Evolutionary conservation across 768 basidiomycete genomes (phyloP).

Genomic region (Mycena polygramma): DNA sequence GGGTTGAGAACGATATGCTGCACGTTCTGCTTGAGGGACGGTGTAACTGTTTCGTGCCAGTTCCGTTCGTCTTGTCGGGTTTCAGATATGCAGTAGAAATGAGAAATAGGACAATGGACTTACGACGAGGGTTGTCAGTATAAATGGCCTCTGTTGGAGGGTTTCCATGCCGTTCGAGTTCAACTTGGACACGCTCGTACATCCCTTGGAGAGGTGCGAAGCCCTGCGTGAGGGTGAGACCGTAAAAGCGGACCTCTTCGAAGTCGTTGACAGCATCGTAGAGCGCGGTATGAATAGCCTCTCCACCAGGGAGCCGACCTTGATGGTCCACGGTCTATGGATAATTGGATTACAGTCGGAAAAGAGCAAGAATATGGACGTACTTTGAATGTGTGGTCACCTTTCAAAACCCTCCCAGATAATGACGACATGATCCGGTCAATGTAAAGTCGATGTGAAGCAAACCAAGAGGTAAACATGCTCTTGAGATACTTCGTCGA

Average conservation of each 20-base stretch:
- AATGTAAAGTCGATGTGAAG: background rate
- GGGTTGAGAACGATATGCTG: slow-evolving; percentile 32
- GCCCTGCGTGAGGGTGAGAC: slow-evolving; percentile 30
- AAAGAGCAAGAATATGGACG: background rate
- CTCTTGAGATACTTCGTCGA: too few relatives aligned
- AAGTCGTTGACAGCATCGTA: slow-evolving; percentile 31
- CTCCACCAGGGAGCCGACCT: slow-evolving; percentile 34
- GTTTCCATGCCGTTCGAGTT: slow-evolving; percentile 28
- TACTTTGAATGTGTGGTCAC: slow-evolving; percentile 39
- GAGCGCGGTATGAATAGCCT: slow-evolving; percentile 30
- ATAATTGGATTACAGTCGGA: background rate
- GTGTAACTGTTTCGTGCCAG: slow-evolving; percentile 30
- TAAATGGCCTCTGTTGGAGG: slow-evolving; percentile 28
- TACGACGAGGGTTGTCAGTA: slow-evolving; percentile 36
- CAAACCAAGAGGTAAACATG: too few relatives aligned
- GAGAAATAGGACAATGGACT: background rate
- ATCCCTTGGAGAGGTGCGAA: slow-evolving; percentile 28
- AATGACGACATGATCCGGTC: slow-evolving; percentile 34
- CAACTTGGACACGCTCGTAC: slow-evolving; percentile 22
- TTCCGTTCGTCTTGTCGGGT: slow-evolving; percentile 26
- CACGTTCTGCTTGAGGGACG: slow-evolving; percentile 29
- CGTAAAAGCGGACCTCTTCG: slow-evolving; percentile 34
- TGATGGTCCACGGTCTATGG: slow-evolving; percentile 34
- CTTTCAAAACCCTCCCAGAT: slow-evolving; percentile 29
- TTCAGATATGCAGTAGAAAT: background rate